A percentile compares a stretch with the other conserved stretches of the same genome.
phyloP scores from a whole-genome alignment of 2,329 filamentous ascomycete genomes.

The Fusarium globosum region DNA sequence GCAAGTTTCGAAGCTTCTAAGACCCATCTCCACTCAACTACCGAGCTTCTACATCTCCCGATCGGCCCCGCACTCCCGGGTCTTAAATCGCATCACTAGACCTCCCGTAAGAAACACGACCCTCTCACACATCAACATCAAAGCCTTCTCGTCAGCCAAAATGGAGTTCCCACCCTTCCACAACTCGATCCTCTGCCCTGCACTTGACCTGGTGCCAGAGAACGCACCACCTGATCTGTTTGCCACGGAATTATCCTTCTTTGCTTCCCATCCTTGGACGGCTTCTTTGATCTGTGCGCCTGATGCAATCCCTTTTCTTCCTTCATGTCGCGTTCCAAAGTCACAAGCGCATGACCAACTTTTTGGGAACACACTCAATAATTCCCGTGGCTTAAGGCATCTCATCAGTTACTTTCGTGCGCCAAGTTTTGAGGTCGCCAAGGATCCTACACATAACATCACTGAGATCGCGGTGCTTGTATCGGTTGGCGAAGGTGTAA shows the following conservation, averaged over 20 bases:
- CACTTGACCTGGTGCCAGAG: constrained; percentile 45
- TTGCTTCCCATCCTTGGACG: constrained; percentile 53
- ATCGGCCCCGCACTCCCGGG: constrained; percentile 20
- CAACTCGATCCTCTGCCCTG: constrained; percentile 48
- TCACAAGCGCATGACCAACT: constrained; percentile 48
- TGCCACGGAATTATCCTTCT: constrained; percentile 46
- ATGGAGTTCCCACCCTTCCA: constrained; percentile 36
- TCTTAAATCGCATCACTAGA: constrained; percentile 7
- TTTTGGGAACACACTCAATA: constrained; percentile 49
- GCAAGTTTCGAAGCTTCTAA: constrained; percentile 18
- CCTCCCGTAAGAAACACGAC: constrained; percentile 2
- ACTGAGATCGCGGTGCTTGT: constrained; percentile 47
- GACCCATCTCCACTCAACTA: constrained; percentile 16
- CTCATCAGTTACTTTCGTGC: constrained; percentile 51
- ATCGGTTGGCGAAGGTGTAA: constrained; percentile 49
- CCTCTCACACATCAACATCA: constrained; percentile 11
- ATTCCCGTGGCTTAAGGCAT: constrained; percentile 44
- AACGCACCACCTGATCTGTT: constrained; percentile 44
- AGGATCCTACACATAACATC: constrained; percentile 44
- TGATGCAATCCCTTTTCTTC: constrained; percentile 48
- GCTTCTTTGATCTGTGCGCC: constrained; percentile 44
- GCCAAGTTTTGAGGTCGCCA: constrained; percentile 39
- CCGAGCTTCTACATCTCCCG: constrained; percentile 22
- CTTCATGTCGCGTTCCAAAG: constrained; percentile 49
- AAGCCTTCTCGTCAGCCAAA: constrained; percentile 25